Base-by-base conservation (phyloP, 805 yeast species). In the Ogataea pini region DNA sequence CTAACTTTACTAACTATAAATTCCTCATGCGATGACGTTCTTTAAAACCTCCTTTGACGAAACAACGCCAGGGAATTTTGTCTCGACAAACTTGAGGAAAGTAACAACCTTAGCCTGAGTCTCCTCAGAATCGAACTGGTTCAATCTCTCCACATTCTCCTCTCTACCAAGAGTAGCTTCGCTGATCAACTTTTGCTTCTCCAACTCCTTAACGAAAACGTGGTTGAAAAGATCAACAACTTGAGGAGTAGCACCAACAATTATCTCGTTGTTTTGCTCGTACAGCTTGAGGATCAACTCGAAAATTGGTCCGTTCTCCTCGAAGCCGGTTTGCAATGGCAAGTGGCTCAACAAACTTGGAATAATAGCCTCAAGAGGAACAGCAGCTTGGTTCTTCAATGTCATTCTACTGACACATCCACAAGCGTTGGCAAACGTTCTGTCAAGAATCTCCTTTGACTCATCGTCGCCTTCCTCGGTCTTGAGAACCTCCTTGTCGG, bases 371-470 rank as follows among this genome's bases (percentile, higher is more conserved):
- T 78, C 82, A 56, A 89, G 70, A 51, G 97, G 97, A 57, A 91
- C 82, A 31, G 85, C 78, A 32, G 70, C 71, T 60, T 80, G 82
- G 66, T 86, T 79, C 64, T 85, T 84, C 67, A 88, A 72, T 12
- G 87, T 79, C 87, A 94, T 77, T 71, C 99, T 83, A 14, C 96
- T 91, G 49, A 91, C 96, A 78, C 98, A 94, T 37, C 99, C 99
- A 68, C 94, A 86, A 4, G 96, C 96, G 68, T 94, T 94, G 51
- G 98, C 97, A 58, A 80, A 82, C 5, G 95, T 82, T 72, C 96
- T 79, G 71, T 85, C 84, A 59, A 88, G 79, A 51, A 82, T 85
- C 56, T 89, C 96, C 61, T 78, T 79, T 28, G 88, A 76, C 67
- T 86, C 92, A 56, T 85, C 95, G 60, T 83, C 89, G 52, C 81